phyloP scores from a whole-genome alignment of 257 asterid species.

The Solanum virginianum region DNA sequence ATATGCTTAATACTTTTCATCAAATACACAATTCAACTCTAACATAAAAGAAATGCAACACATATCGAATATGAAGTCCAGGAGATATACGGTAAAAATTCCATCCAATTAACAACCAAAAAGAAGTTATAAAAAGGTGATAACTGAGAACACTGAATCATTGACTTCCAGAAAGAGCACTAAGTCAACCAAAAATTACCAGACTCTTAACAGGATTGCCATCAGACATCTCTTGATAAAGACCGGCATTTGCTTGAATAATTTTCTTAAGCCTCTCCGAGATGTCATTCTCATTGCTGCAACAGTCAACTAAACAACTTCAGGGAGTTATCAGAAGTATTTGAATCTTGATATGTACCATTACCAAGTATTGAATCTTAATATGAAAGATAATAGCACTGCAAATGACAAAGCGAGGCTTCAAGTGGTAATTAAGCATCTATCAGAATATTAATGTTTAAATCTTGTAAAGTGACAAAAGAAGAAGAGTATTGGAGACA shows the following conservation, averaged over 20 bases:
- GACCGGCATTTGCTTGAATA: constrained; percentile 62
- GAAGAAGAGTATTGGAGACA: background rate
- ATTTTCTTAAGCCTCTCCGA: constrained; percentile 68
- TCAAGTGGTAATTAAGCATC: background rate
- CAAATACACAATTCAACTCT: background rate
- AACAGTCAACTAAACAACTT: constrained; percentile 10
- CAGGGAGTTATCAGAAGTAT: background rate
- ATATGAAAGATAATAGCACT: background rate
- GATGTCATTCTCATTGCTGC: constrained; percentile 92
- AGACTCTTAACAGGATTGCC: constrained; percentile 38
- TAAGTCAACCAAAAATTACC: background rate
- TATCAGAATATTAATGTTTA: background rate
- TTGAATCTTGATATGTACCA: background rate
- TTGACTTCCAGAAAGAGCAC: background rate
- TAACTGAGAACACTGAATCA: background rate
- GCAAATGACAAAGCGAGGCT: background rate
- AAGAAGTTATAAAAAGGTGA: background rate
- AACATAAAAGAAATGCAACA: background rate
- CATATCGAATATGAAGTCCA: background rate
- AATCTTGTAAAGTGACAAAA: background rate
- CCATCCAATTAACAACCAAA: background rate
- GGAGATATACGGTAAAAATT: background rate
- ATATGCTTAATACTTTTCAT: background rate
- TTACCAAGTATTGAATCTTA: background rate
- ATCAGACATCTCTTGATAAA: constrained; percentile 47